phyloP scores from a whole-genome alignment of 345 rosid species.

The Rhizophora apiculata region DNA sequence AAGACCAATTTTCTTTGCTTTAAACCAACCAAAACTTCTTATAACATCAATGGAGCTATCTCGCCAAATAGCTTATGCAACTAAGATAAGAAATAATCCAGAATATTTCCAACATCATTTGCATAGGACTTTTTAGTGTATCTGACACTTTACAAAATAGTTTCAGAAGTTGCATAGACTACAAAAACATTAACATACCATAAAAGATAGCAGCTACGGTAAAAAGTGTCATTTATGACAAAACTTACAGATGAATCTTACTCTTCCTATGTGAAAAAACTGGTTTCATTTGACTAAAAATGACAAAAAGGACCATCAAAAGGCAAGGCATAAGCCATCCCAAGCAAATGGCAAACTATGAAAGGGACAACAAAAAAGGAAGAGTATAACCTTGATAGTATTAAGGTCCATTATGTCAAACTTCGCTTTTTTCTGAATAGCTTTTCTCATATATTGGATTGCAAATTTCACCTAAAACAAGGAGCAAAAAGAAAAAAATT shows the following conservation, averaged over 20 bases:
- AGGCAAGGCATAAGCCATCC: conserved; percentile 4
- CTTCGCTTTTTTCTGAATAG: conserved; percentile 80
- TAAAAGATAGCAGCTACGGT: no score
- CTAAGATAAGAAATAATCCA: neutral
- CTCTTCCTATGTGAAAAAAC: no score
- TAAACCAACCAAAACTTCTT: neutral
- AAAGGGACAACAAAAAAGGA: conserved; percentile 1
- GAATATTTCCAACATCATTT: neutral
- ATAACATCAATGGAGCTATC: neutral
- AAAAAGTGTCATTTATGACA: no score
- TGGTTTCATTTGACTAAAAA: neutral
- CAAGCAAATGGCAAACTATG: neutral
- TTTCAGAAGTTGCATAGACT: no score
- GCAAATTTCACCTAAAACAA: conserved; percentile 79
- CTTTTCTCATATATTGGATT: conserved; percentile 72
- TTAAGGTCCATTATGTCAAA: conserved; percentile 77
- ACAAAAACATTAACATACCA: no score
- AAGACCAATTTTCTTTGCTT: neutral
- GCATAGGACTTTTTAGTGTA: no score
- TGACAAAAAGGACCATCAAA: neutral
- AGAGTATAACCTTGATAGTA: conserved; percentile 62
- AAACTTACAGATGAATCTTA: no score
- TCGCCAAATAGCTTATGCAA: neutral
- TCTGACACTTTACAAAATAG: no score
- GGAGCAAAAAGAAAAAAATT: conserved; percentile 7